Conservation (phyloP, 192 early-diverging fungal genomes). For the Coemansia sp. region DNA sequence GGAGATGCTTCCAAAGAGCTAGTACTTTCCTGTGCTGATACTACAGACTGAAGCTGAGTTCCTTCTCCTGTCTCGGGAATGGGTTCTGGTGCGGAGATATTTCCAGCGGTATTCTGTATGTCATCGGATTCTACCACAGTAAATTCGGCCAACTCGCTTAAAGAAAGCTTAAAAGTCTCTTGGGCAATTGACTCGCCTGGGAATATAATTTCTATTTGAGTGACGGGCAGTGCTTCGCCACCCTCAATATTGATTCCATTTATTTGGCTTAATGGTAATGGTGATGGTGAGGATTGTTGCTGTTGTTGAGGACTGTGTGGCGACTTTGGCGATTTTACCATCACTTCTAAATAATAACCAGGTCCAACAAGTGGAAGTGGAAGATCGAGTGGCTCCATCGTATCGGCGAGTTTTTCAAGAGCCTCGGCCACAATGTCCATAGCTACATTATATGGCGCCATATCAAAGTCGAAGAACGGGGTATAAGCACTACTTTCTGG, state of each 20-base stretch:
- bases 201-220: constrained; percentile 53
- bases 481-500: constrained; percentile 14
- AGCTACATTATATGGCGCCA: constrained; percentile 52
- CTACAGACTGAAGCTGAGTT: background rate
- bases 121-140: background rate
- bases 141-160: constrained; percentile 2
- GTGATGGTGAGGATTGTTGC: background rate
- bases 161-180: constrained; percentile 42
- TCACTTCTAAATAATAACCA: constrained; percentile 50
- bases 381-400: constrained; percentile 50
- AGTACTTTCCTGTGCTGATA: background rate
- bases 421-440: constrained; percentile 51
- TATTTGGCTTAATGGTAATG: constrained; percentile 26
- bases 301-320: constrained; percentile 1
- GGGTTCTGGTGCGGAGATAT: background rate
- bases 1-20: background rate
- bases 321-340: constrained; percentile 49
- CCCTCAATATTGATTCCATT: constrained; percentile 50
- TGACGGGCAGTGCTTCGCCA: constrained; percentile 40
- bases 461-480: constrained; percentile 50
- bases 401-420: constrained; percentile 47
- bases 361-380: constrained; percentile 50
- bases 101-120: background rate
- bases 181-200: constrained; percentile 44
- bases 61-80: constrained; percentile 14